A percentile compares a stretch with the other conserved stretches of the same genome.
phyloP scores from a whole-genome alignment of 768 basidiomycete species.

The Psilocybe azurescens region DNA sequence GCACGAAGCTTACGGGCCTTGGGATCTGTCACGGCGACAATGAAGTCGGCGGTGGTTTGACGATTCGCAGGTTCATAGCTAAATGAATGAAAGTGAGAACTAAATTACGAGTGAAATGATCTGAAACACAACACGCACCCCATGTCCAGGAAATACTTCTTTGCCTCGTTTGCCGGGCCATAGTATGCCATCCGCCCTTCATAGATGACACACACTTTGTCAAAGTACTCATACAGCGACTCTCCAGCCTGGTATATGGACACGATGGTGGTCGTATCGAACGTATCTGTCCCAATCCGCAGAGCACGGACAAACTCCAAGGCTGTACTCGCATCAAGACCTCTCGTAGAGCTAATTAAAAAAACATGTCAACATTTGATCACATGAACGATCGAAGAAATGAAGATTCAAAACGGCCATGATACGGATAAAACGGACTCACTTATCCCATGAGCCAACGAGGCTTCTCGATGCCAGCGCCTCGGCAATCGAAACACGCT shows the following conservation, averaged over 20 bases:
- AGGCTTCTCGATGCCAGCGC: constrained; percentile 59
- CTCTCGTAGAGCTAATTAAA: constrained; percentile 62
- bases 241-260: constrained; percentile 88
- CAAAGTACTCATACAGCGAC: constrained; percentile 65
- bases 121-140: constrained; percentile 30
- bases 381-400: neutral
- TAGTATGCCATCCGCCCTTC: constrained; percentile 79
- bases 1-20: constrained; percentile 55
- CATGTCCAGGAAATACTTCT: constrained; percentile 74
- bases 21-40: constrained; percentile 67
- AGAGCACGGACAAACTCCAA: constrained; percentile 74
- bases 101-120: neutral
- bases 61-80: constrained; percentile 64
- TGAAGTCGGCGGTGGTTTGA: constrained; percentile 70
- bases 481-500: constrained; percentile 82
- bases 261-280: constrained; percentile 66
- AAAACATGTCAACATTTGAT: neutral
- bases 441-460: constrained; percentile 75
- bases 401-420: no score
- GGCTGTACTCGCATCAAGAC: constrained; percentile 72
- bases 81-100: neutral
- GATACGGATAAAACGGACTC: constrained; percentile 15
- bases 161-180: constrained; percentile 67
- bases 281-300: constrained; percentile 64
- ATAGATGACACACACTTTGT: constrained; percentile 82